Evolutionary conservation across 192 early-diverging fungal genomes (phyloP).

Genomic region (Diversispora epigaea): DNA sequence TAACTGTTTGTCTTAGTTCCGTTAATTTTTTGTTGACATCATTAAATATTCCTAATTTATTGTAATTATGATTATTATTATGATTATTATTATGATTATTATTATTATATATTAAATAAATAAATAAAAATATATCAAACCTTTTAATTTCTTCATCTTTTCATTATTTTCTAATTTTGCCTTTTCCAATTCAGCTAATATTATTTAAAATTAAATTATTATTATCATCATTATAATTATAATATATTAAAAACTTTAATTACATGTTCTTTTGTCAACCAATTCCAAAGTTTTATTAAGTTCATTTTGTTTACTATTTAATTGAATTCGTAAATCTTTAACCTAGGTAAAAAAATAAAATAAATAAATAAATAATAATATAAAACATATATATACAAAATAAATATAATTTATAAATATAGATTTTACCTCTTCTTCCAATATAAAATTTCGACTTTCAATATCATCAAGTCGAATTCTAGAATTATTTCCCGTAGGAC

Average conservation of each 20-base stretch:
- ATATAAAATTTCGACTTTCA: conserved; percentile 26
- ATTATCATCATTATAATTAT: neutral
- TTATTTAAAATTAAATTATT: neutral
- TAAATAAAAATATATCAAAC: conserved; percentile 30
- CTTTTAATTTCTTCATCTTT: conserved; percentile 60
- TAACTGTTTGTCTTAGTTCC: conserved; percentile 51
- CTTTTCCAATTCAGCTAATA: conserved; percentile 36
- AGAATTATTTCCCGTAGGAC: neutral
- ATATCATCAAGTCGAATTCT: conserved; percentile 7
- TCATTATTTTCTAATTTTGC: conserved; percentile 53
- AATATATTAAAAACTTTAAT: neutral
- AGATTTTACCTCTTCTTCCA: conserved; percentile 24
- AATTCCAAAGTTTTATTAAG: conserved; percentile 5
- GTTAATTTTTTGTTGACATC: conserved; percentile 57
- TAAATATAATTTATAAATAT: neutral
- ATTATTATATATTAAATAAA: neutral
- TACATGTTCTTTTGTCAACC: conserved; percentile 14
- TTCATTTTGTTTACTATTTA: conserved; percentile 25
- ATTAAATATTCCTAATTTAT: conserved; percentile 48
- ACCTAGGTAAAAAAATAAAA: conserved; percentile 5
- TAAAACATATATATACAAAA: no score
- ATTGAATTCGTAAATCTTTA: conserved; percentile 28
- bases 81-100: neutral
- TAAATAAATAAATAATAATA: no score
- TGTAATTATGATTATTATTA: neutral